Evolutionary conservation across 805 yeast genomes (phyloP), one percentile per base, ranked within the genome.

Genomic region (Suhomyces xylopsoci): DNA sequence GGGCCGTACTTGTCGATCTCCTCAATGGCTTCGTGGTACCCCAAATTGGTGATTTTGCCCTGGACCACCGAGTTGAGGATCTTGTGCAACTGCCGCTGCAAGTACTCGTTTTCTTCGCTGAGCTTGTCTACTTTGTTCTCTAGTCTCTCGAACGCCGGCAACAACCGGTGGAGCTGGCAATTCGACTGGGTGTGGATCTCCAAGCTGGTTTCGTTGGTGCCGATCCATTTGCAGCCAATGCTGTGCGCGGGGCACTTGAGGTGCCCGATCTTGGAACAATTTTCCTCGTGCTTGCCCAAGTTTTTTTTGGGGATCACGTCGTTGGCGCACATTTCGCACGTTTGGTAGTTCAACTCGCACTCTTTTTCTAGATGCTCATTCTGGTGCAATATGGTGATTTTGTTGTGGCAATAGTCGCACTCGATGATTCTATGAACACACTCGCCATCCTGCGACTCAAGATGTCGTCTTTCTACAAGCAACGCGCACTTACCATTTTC

Each of bases 191-290:
- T 25, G 51, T 73, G 78, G 19, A 69, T 66, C 48, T 73, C 78
- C 43, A 73, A 54, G 7, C 74, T 58, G 2, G 77, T 68, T 34
- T 66, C 65, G 41, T 61, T 72, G 32, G 60, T 62, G 0, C 77
- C 78, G 1, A 66, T 58, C 82, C 84, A 81, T 28, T 66, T 70
- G 55, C 85, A 81, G 1, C 85, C 85, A 48, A 72, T 77, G 26
- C 66, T 68, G 17, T 55, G 52, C 0, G 81, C 83, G 0, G 84
- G 81, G 55, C 85, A 81, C 48, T 65, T 64, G 14, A 74, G 60
- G 48, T 72, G 71, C 5, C 70, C 68, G 12, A 73, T 61, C 49
- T 71, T 70, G 17, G 65, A 61, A 54, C 85, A 81, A 57, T 73
- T 73, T 9, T 62, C 64, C 53, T 70, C 68, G 60, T 81, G 85